Evolutionary conservation across 2,329 filamentous ascomycete species (phyloP).

Genomic region (Drechslerella coelobrocha): DNA sequence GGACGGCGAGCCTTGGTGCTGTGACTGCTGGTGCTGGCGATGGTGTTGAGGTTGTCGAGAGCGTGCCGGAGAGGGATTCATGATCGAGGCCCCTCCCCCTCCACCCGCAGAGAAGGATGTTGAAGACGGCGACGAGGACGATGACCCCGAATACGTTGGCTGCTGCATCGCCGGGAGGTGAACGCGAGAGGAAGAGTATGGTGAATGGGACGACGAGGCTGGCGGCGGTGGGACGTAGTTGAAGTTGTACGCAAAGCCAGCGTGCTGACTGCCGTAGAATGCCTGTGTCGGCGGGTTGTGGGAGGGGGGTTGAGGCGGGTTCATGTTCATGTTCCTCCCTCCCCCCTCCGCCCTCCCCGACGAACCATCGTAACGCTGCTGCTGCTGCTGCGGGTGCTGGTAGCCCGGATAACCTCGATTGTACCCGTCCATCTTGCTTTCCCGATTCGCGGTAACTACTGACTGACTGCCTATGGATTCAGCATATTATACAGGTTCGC

Average conservation of each 20-base stretch:
- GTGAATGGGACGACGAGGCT: not conserved
- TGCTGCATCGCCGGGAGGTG: not conserved
- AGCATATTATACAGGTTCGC: not conserved
- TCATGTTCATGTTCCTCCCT: constrained; percentile 6
- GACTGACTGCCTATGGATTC: not conserved
- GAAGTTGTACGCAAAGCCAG: constrained; percentile 44
- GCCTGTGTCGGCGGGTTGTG: constrained; percentile 10
- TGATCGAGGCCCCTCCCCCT: constrained; percentile 6
- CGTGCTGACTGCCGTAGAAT: constrained; percentile 38
- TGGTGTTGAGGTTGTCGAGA: not conserved
- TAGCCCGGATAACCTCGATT: constrained; percentile 30
- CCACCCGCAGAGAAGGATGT: not conserved
- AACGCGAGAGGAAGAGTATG: constrained; percentile 1
- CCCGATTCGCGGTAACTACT: constrained; percentile 2
- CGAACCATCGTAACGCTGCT: constrained; percentile 15
- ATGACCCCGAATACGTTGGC: constrained; percentile 2
- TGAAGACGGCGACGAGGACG: constrained; percentile 1
- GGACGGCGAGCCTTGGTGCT: constrained; percentile 10
- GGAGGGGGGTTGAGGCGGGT: constrained; percentile 5
- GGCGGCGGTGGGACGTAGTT: constrained; percentile 39
- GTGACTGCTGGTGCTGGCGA: constrained; percentile 4
- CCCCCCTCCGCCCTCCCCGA: constrained; percentile 7
- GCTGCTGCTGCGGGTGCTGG: constrained; percentile 16
- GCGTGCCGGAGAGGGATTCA: not conserved
- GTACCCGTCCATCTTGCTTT: constrained; percentile 36